A percentile compares a stretch with the other conserved stretches of the same genome.
Conservation (phyloP, 208 protist species). For the Leishmania amazonensis region DNA sequence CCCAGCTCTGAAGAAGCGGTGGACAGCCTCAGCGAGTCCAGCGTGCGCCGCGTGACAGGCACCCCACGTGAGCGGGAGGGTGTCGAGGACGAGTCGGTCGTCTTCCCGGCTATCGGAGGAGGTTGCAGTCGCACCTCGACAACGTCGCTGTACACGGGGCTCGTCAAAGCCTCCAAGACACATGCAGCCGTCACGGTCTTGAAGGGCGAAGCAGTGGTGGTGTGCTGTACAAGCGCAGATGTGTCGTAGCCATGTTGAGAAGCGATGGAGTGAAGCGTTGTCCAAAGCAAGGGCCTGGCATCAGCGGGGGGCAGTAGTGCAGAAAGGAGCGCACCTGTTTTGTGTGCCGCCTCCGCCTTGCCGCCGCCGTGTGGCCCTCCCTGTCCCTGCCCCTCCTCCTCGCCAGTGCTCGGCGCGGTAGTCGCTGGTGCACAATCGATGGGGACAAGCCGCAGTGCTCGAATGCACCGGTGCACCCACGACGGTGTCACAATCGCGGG, state of each 20-base stretch:
- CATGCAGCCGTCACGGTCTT: constrained; percentile 9
- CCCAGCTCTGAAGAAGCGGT: constrained; percentile 16
- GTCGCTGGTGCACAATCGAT: not conserved
- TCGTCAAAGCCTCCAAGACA: constrained; percentile 18
- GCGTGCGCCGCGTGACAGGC: constrained; percentile 7
- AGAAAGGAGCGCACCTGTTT: constrained; percentile 33
- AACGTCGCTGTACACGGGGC: constrained; percentile 24
- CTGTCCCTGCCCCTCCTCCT: not conserved
- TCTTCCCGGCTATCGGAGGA: not conserved
- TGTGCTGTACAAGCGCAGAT: constrained; percentile 10
- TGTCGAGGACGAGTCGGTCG: not conserved
- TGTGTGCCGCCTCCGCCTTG: constrained; percentile 11
- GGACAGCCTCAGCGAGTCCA: constrained; percentile 11
- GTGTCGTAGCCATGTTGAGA: constrained; percentile 37
- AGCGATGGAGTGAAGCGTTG: constrained; percentile 41
- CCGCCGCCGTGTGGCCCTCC: not conserved
- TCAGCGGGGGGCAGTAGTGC: constrained; percentile 49
- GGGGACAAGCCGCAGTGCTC: constrained; percentile 33
- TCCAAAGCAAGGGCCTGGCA: constrained; percentile 41
- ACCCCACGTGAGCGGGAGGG: constrained; percentile 13
- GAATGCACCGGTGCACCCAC: constrained; percentile 32
- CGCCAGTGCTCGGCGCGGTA: not conserved
- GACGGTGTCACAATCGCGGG: constrained; percentile 15
- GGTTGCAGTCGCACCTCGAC: constrained; percentile 32
- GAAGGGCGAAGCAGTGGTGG: not conserved